Conservation (phyloP, 305 asterid species). For the Salvia sclarea region DNA sequence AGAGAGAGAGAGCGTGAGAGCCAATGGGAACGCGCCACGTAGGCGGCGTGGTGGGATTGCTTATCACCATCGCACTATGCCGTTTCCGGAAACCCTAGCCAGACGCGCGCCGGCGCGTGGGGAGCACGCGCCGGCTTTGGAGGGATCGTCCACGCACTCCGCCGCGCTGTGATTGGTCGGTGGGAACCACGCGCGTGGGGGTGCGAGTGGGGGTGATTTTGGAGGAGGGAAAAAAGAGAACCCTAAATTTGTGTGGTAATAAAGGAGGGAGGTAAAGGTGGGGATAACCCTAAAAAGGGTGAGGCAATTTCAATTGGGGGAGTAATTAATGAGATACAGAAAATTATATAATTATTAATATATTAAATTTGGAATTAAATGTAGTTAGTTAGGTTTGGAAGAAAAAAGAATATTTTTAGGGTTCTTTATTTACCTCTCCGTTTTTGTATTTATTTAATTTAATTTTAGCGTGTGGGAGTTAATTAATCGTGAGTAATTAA, state of each 20-base stretch:
- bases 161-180: constrained; percentile 34
- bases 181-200: background rate
- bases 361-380: background rate
- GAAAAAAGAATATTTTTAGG: constrained; percentile 7
- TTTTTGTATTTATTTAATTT: background rate
- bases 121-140: constrained; percentile 16
- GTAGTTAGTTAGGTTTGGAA: constrained; percentile 28
- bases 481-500: background rate
- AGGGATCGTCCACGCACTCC: constrained; percentile 33
- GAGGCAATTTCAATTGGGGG: constrained; percentile 21
- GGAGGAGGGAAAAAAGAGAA: constrained; percentile 7
- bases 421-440: background rate
- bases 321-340: background rate
- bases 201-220: constrained; percentile 26
- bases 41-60: constrained; percentile 35
- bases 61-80: constrained; percentile 37
- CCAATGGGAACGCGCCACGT: constrained; percentile 42
- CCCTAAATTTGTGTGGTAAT: constrained; percentile 42
- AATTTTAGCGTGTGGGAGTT: background rate
- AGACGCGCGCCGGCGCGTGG: constrained; percentile 30
- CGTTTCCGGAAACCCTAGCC: constrained; percentile 41
- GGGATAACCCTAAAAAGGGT: constrained; percentile 41
- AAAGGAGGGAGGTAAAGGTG: constrained; percentile 31
- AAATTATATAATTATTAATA: background rate
- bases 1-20: constrained; percentile 18